These are phyloP conservation scores for Calycina herbarum DNA, from an alignment of 2,329 filamentous ascomycete species.

Conservation along the genomic window DNA sequence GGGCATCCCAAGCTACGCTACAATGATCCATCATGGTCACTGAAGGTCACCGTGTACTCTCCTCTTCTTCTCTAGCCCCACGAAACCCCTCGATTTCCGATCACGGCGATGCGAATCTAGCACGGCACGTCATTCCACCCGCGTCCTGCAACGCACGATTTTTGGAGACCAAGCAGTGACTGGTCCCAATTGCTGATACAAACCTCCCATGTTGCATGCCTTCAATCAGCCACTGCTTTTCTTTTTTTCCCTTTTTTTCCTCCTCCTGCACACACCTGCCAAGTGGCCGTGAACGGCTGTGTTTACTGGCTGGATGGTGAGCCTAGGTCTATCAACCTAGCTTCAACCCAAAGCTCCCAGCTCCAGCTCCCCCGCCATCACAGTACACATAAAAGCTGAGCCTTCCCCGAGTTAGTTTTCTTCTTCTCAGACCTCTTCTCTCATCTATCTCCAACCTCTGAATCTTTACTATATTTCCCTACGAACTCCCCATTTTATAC, in stretches of 20 bases:
- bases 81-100: slow-evolving; percentile 5
- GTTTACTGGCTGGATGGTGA: neutral
- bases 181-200: slow-evolving; percentile 8
- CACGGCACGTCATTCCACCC: slow-evolving; percentile 12
- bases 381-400: slow-evolving; percentile 16
- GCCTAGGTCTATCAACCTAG: slow-evolving; percentile 5
- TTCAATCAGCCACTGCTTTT: slow-evolving; percentile 14
- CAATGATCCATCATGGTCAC: neutral
- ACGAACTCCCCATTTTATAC: slow-evolving; percentile 4
- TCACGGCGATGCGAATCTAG: neutral
- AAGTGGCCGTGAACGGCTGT: neutral
- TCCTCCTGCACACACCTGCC: neutral
- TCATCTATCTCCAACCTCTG: slow-evolving; percentile 4
- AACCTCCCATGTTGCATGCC: neutral
- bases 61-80: neutral
- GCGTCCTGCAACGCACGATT: neutral
- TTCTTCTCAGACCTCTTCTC: slow-evolving; percentile 1
- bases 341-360: slow-evolving; percentile 6
- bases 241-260: slow-evolving; percentile 16
- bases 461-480: slow-evolving; percentile 1
- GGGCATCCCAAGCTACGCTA: neutral
- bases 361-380: slow-evolving; percentile 8
- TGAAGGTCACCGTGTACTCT: too few species aligned
- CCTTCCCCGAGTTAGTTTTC: neutral
- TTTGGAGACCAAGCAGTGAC: neutral